phyloP scores from a whole-genome alignment of 176 grass and related monocot species.

The Raddia guianensis region DNA sequence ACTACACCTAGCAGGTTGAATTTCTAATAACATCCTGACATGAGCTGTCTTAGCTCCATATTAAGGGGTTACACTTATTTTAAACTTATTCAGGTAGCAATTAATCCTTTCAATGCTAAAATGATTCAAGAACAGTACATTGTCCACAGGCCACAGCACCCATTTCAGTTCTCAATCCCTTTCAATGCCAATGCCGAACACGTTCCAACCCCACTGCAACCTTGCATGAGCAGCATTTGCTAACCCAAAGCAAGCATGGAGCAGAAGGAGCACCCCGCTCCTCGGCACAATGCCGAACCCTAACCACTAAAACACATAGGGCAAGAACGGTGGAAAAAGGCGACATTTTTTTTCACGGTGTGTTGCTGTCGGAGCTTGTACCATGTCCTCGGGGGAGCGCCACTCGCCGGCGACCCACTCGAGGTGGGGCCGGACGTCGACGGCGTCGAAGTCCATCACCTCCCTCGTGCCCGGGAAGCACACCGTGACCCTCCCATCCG shows the following conservation, averaged over 20 bases:
- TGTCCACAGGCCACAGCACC: not conserved
- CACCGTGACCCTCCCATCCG: constrained; percentile 32
- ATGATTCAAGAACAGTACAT: not conserved
- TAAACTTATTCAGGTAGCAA: not conserved
- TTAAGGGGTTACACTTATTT: not conserved
- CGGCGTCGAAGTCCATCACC: constrained; percentile 36
- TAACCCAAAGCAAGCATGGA: not conserved
- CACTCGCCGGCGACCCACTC: constrained; percentile 66
- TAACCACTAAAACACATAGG: not conserved
- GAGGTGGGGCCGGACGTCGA: constrained; percentile 55
- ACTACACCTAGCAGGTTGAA: not conserved
- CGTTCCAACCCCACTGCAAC: not conserved
- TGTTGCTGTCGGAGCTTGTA: not conserved
- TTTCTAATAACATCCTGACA: not conserved
- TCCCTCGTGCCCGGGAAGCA: constrained; percentile 61
- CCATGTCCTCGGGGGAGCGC: constrained; percentile 54
- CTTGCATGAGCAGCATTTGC: not conserved
- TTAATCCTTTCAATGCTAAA: not conserved
- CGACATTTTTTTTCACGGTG: not conserved
- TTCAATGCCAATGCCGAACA: not conserved
- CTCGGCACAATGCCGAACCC: not conserved
- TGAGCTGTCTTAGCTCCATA: not conserved
- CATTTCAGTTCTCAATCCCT: not conserved
- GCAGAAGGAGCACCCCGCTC: not conserved
- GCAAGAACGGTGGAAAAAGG: not conserved